phyloP scores from a whole-genome alignment of 192 early-diverging fungal genomes.

The Diversispora epigaea region DNA sequence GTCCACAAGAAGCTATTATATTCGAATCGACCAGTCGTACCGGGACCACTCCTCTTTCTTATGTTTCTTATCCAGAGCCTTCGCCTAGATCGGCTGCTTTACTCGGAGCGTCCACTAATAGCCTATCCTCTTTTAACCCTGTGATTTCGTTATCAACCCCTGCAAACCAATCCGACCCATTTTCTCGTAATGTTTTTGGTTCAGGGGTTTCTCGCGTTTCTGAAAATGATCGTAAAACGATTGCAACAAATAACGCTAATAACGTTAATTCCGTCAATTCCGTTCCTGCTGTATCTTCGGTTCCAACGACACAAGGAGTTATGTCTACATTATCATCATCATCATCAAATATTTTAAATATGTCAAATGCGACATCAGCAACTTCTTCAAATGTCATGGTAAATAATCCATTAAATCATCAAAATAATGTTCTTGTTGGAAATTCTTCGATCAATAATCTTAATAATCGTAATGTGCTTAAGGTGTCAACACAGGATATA shows the following conservation, averaged over 20 bases:
- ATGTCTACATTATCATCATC: neutral
- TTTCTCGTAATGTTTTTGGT: conserved; percentile 7
- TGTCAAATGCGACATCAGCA: neutral
- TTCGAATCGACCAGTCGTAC: conserved; percentile 38
- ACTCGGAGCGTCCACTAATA: conserved; percentile 23
- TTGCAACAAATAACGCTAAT: conserved; percentile 11
- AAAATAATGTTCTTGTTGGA: neutral
- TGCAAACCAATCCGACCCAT: neutral
- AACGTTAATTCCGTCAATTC: neutral
- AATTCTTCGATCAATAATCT: neutral
- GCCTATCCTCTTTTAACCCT: conserved; percentile 29
- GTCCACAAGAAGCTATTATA: conserved; percentile 49
- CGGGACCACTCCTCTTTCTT: conserved; percentile 19
- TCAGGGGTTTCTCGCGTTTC: neutral
- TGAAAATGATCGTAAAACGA: conserved; percentile 27
- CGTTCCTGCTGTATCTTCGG: neutral
- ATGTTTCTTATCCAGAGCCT: conserved; percentile 30
- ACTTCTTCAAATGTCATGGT: neutral
- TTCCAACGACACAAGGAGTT: neutral
- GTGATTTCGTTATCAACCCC: conserved; percentile 7
- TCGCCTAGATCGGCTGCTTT: conserved; percentile 30
- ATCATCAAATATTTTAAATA: neutral
- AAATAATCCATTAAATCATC: conserved; percentile 4
- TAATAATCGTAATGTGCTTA: neutral
- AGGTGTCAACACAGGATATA: neutral